Conservation (phyloP, 2,329 filamentous ascomycete genomes). For the Aaosphaeria arxii region DNA sequence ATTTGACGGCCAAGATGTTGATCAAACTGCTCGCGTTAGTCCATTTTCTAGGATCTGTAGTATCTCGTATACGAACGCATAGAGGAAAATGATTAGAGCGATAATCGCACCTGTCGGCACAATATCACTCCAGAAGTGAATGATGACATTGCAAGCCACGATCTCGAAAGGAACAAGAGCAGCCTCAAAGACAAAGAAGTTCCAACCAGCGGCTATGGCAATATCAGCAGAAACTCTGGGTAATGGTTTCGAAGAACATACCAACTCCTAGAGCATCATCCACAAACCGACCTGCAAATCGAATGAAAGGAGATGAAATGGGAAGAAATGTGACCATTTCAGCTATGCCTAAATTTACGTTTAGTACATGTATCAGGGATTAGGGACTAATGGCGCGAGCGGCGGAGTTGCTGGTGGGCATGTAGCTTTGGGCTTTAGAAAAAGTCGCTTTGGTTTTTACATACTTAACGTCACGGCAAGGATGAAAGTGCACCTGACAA, state of each 20-base stretch:
- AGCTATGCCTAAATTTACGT: conserved; percentile 49
- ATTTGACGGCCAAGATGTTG: conserved; percentile 62
- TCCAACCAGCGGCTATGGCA: conserved; percentile 61
- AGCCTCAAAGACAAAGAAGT: conserved; percentile 70
- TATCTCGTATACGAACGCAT: conserved; percentile 48
- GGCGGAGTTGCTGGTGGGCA: conserved; percentile 16
- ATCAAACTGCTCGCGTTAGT: conserved; percentile 43
- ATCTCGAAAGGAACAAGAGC: conserved; percentile 67
- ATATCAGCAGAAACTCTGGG: too few species aligned
- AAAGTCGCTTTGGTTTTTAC: conserved; percentile 10
- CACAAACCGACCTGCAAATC: conserved; percentile 71
- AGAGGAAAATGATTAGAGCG: conserved; percentile 56
- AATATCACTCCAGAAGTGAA: conserved; percentile 49
- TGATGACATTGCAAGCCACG: conserved; percentile 45
- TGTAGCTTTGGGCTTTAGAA: conserved; percentile 18
- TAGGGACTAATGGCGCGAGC: background rate
- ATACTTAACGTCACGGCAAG: conserved; percentile 41
- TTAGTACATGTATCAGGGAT: conserved; percentile 2
- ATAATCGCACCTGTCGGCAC: conserved; percentile 62
- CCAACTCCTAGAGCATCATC: conserved; percentile 70
- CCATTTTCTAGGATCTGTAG: background rate
- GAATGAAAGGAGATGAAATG: conserved; percentile 75
- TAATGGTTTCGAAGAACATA: too few species aligned
- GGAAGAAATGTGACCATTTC: conserved; percentile 77
- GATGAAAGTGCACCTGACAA: conserved; percentile 40